Base-by-base conservation (phyloP, 352 stramenopile genomes). In the Peronosclerospora sorghi region DNA sequence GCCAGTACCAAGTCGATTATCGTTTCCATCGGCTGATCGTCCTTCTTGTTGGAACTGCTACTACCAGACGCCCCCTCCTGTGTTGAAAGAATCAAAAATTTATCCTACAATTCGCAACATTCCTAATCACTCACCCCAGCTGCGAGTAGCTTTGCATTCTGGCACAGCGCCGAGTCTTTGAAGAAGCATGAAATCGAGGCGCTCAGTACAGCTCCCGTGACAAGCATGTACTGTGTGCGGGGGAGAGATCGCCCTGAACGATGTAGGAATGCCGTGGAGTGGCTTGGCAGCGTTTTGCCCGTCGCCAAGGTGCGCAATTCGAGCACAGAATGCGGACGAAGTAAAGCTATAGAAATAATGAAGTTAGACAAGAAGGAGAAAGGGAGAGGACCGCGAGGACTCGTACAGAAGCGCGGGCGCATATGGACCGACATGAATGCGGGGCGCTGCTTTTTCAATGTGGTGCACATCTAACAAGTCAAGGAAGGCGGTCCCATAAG, bases 1-100 rank as follows among this genome's bases (percentile, higher is more conserved):
- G 52, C 52, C 56, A 77, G 56, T 47, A 81, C 60, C 35, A 68
- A 53, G 35, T 90, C 73, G 23, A 90, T 68, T 35, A 86, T 62
- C 48, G 70, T 43, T 48, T 82, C 70, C 32, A 89, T 51, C 7
- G 66, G 48, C 28, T 85, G 68, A 48, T 58, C 66, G 49, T 58
- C 48, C 14, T 62, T 63, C 46, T 70, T 65, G 37, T 65, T 68
- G 17, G 57, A 44, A 29, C 51, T 56, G 34, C 41, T 51, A 35
- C 35, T 59, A 30, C 55, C 50, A 13, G 52, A 60, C 13, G 61
- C 47, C 21, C 60, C 67, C 8, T 56, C 53, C 66, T 78, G 34
- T 19, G 35, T 13, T 30, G n/a, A 19, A 45, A 43, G 4, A 14
- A 32, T 41, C n/a, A 8, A 26, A 39, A 27, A 6, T 29, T 29